Evolutionary conservation across 495 filamentous ascomycete genomes (phyloP).

Genomic region (Penicilliopsis zonata): DNA sequence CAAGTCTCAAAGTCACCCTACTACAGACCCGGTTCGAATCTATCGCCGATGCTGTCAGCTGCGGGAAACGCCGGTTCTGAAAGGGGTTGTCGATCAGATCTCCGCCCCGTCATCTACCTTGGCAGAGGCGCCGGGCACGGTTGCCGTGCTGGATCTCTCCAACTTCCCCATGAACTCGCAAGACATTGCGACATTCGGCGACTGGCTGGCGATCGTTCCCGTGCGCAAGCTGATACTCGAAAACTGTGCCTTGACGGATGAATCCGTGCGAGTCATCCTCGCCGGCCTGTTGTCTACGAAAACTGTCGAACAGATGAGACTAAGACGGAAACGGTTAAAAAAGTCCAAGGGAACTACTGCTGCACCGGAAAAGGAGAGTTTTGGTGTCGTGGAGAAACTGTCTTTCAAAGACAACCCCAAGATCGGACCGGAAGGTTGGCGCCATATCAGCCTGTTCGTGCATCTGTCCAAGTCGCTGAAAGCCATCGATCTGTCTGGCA

Average conservation of each 20-base stretch:
- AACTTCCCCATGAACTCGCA: slow-evolving; percentile 71
- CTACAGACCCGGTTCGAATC: slow-evolving; percentile 83
- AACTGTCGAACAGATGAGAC: slow-evolving; percentile 41
- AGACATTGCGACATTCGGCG: slow-evolving; percentile 76
- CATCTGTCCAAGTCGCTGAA: slow-evolving; percentile 81
- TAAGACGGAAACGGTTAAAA: slow-evolving; percentile 24
- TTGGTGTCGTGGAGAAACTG: slow-evolving; percentile 73
- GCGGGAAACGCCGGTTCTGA: slow-evolving; percentile 78
- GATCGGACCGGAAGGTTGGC: slow-evolving; percentile 80
- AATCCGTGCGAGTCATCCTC: slow-evolving; percentile 73
- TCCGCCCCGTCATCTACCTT: slow-evolving; percentile 50
- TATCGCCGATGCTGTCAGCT: slow-evolving; percentile 92
- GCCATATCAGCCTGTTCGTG: slow-evolving; percentile 78
- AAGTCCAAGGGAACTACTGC: slow-evolving; percentile 10
- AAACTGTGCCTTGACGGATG: slow-evolving; percentile 75
- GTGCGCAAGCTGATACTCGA: slow-evolving; percentile 76
- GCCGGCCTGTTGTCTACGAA: slow-evolving; percentile 78
- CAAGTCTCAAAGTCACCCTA: slow-evolving; percentile 56
- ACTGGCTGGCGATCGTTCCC: slow-evolving; percentile 89
- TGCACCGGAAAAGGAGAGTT: slow-evolving; percentile 25
- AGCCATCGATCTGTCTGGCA: slow-evolving; percentile 73
- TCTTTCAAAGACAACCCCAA: slow-evolving; percentile 82
- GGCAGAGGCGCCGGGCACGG: slow-evolving; percentile 50
- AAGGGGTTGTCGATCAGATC: slow-evolving; percentile 80
- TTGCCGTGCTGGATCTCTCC: slow-evolving; percentile 71